These are phyloP conservation scores for Lasiodiplodia hormozganensis DNA, from an alignment of 2,329 filamentous ascomycete genomes.

Conservation along the genomic window DNA sequence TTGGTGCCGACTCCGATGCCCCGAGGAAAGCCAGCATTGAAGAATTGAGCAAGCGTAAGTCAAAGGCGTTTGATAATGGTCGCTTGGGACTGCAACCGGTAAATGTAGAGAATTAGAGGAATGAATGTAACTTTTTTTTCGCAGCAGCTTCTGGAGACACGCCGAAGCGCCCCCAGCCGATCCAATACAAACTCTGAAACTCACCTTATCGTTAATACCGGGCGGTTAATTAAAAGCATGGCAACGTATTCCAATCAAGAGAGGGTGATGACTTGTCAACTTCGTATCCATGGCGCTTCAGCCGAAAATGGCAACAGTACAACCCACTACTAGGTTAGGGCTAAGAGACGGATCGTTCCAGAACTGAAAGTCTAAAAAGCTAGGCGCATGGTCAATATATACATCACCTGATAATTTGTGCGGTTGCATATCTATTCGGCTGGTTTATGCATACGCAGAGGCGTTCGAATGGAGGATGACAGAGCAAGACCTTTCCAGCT, in stretches of 20 bases:
- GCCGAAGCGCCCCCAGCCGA: neutral
- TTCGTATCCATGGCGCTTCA: neutral
- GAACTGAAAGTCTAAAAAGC: neutral
- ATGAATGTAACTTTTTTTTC: neutral
- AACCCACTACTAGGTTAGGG: too few species aligned
- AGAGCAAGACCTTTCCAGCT: neutral
- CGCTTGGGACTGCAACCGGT: neutral
- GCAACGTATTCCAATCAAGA: neutral
- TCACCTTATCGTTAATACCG: too few species aligned
- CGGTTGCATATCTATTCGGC: neutral
- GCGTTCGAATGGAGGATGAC: neutral
- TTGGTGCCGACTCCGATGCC: slow-evolving; percentile 32
- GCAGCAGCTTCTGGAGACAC: neutral
- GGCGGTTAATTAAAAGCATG: neutral
- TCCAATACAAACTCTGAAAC: neutral
- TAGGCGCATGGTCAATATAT: neutral
- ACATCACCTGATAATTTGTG: neutral
- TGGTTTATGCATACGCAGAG: neutral
- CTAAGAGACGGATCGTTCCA: neutral
- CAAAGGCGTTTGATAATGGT: neutral
- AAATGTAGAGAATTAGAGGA: neutral
- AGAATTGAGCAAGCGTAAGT: slow-evolving; percentile 9
- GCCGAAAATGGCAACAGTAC: neutral
- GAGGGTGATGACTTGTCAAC: neutral
- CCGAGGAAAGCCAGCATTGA: neutral